Evolutionary conservation across 2,329 filamentous ascomycete species (phyloP).

Genomic region (Aspergillus quadricinctus): DNA sequence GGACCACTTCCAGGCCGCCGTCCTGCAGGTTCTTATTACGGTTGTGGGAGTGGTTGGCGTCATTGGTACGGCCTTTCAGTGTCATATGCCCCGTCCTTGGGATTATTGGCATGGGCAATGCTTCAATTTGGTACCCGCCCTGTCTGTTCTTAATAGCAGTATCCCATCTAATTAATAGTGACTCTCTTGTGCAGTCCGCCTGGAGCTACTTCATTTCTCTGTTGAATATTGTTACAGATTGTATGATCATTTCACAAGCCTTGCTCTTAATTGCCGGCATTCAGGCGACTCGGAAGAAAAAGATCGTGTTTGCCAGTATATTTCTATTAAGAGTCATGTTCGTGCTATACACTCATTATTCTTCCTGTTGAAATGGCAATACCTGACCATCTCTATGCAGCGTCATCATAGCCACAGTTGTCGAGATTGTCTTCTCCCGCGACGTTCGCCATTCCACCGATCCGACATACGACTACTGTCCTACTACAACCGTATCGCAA

Average conservation of each 20-base stretch:
- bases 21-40: constrained; percentile 10
- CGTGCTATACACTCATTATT: background rate
- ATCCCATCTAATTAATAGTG: background rate
- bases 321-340: constrained; percentile 20
- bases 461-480: constrained; percentile 15
- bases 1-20: constrained; percentile 13
- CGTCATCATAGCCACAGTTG: constrained; percentile 11
- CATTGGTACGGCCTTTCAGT: constrained; percentile 18
- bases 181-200: constrained; percentile 2
- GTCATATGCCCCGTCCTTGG: constrained; percentile 14
- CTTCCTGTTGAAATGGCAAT: background rate
- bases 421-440: constrained; percentile 11
- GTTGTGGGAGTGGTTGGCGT: constrained; percentile 11
- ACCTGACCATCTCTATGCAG: constrained; percentile 1
- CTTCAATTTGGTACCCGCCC: constrained; percentile 12
- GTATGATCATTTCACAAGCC: constrained; percentile 18
- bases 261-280: constrained; percentile 16
- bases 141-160: background rate
- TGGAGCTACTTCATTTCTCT: constrained; percentile 16
- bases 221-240: constrained; percentile 20
- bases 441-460: constrained; percentile 9
- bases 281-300: constrained; percentile 15
- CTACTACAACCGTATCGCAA: constrained; percentile 14
- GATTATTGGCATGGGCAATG: constrained; percentile 16
- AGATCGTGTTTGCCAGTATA: constrained; percentile 16